Conservation (phyloP, 2,329 filamentous ascomycete genomes). For the Verticillium dahliae region DNA sequence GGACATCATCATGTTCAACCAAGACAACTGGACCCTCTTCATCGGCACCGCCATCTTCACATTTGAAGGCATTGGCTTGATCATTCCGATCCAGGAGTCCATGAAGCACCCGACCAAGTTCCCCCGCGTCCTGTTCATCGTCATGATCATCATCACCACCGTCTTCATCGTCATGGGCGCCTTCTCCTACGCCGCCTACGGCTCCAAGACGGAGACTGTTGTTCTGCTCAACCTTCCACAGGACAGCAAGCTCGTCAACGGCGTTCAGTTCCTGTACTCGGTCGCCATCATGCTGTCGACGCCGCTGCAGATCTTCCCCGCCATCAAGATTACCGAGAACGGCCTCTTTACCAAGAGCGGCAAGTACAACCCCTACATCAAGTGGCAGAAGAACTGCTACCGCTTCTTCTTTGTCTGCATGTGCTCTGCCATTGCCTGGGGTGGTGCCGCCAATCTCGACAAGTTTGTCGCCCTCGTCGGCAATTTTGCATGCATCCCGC, state of each 20-base stretch:
- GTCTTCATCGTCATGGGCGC: slow-evolving; percentile 89
- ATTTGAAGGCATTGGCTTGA: slow-evolving; percentile 72
- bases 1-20: slow-evolving; percentile 87
- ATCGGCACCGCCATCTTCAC: slow-evolving; percentile 96
- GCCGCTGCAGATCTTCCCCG: slow-evolving; percentile 93
- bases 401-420: slow-evolving; percentile 86
- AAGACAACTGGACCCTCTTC: slow-evolving; percentile 89
- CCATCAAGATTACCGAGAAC: slow-evolving; percentile 93
- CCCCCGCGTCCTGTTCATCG: slow-evolving; percentile 74
- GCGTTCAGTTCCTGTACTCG: slow-evolving; percentile 95
- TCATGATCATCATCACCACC: slow-evolving; percentile 93
- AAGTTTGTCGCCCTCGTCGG: slow-evolving; percentile 71
- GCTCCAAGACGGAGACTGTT: slow-evolving; percentile 91
- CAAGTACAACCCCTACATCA: slow-evolving; percentile 97
- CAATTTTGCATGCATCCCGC: slow-evolving; percentile 65
- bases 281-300: slow-evolving; percentile 93
- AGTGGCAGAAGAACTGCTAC: slow-evolving; percentile 99
- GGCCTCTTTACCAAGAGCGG: slow-evolving; percentile 89
- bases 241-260: slow-evolving; percentile 91
- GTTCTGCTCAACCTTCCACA: slow-evolving; percentile 95
- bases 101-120: slow-evolving; percentile 88
- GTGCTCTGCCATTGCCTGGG: slow-evolving; percentile 85
- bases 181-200: slow-evolving; percentile 92
- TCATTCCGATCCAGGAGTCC: slow-evolving; percentile 68
- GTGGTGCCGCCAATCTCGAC: slow-evolving; percentile 85